These are phyloP conservation scores for Dendrobium huoshanense DNA, from an alignment of 106 monocot genomes.

Conservation along the genomic window DNA sequence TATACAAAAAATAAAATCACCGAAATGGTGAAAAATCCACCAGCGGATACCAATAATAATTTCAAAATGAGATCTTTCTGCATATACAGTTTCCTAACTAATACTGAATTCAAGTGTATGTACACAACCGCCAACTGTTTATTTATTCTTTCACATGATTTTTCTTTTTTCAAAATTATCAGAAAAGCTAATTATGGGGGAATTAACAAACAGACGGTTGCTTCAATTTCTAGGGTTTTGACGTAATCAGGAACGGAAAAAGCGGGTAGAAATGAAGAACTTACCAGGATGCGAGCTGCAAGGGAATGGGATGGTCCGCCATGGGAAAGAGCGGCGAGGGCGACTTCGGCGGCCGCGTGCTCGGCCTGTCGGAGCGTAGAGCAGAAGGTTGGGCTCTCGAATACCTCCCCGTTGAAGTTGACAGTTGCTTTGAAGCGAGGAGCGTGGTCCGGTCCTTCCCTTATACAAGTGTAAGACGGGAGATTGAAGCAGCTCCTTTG, in stretches of 20 bases:
- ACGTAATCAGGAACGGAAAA: neutral
- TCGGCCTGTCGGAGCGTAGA: slow-evolving; percentile 53
- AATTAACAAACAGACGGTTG: neutral
- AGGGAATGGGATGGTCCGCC: slow-evolving; percentile 46
- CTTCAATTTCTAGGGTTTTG: neutral
- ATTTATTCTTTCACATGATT: neutral
- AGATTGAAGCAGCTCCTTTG: slow-evolving; percentile 67
- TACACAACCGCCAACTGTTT: neutral
- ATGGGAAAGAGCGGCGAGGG: slow-evolving; percentile 38
- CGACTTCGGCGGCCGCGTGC: slow-evolving; percentile 60
- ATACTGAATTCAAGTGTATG: neutral
- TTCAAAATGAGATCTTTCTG: neutral
- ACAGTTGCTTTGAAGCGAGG: slow-evolving; percentile 59
- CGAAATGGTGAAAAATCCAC: too few species aligned
- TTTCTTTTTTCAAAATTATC: too few species aligned
- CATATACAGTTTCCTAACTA: neutral
- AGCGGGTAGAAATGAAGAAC: neutral
- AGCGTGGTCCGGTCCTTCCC: slow-evolving; percentile 64
- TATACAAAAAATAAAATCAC: neutral
- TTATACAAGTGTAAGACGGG: slow-evolving; percentile 49
- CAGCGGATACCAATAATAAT: neutral
- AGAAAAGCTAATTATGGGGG: too few species aligned
- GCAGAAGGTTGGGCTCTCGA: slow-evolving; percentile 54
- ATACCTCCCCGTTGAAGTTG: slow-evolving; percentile 55
- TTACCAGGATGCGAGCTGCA: slow-evolving; percentile 55